phyloP scores from a whole-genome alignment of 2,329 filamentous ascomycete genomes.

The Penicillium brasilianum region DNA sequence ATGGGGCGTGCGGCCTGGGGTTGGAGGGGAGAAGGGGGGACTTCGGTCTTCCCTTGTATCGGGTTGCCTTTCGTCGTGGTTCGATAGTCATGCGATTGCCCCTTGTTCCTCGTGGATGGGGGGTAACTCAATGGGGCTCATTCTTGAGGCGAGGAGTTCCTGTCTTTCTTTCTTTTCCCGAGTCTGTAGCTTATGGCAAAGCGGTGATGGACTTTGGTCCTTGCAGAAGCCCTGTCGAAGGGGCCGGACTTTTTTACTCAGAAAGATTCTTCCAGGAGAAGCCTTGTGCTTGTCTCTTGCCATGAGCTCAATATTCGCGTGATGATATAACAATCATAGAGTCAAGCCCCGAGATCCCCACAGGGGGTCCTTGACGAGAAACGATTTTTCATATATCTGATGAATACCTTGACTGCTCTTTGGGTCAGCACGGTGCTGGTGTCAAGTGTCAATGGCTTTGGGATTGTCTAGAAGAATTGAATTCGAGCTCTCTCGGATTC shows the following conservation, averaged over 20 bases:
- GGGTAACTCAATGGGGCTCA: slow-evolving; percentile 99
- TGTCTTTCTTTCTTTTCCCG: slow-evolving; percentile 38
- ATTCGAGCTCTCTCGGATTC: not conserved
- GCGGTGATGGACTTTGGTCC: slow-evolving; percentile 48
- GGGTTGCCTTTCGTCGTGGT: slow-evolving; percentile 84
- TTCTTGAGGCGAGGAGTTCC: slow-evolving; percentile 97
- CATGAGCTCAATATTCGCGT: slow-evolving; percentile 62
- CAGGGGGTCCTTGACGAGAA: slow-evolving; percentile 54
- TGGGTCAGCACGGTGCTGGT: too few species aligned
- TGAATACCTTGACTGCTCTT: slow-evolving; percentile 39
- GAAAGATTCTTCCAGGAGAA: slow-evolving; percentile 26
- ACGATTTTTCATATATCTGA: slow-evolving; percentile 57
- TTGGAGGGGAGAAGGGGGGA: slow-evolving; percentile 42
- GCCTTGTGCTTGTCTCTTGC: not conserved
- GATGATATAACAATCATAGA: slow-evolving; percentile 96
- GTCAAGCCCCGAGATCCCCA: slow-evolving; percentile 90
- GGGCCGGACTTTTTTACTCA: slow-evolving; percentile 63
- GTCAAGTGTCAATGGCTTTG: not conserved
- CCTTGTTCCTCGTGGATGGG: slow-evolving; percentile 48
- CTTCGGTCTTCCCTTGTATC: slow-evolving; percentile 40
- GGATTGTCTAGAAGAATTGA: not conserved
- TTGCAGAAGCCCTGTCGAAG: slow-evolving; percentile 69
- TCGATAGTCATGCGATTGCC: slow-evolving; percentile 98
- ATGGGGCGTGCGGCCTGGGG: slow-evolving; percentile 40
- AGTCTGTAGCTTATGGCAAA: slow-evolving; percentile 62